phyloP scores from a whole-genome alignment of 2,329 filamentous ascomycete genomes.

The Fusarium devonianum region DNA sequence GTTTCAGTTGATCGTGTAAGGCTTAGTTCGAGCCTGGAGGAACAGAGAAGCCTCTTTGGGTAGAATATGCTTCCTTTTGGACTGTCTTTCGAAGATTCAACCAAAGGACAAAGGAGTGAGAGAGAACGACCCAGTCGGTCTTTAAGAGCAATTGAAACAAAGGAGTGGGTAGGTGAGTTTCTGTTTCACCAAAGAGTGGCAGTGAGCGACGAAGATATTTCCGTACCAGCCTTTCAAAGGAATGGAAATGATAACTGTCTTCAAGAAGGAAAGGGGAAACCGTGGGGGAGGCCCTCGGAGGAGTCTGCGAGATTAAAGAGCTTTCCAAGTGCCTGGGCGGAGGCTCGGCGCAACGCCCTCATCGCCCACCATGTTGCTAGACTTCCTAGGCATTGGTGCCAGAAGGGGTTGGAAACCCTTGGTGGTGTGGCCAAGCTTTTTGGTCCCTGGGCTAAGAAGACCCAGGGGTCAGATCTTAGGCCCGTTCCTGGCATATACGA shows the following conservation, averaged over 20 bases:
- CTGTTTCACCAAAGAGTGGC: constrained; percentile 18
- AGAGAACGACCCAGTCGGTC: constrained; percentile 25
- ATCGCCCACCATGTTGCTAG: constrained; percentile 4
- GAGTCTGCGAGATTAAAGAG: constrained; percentile 31
- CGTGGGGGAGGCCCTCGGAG: constrained; percentile 1
- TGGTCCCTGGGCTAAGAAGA: constrained; percentile 9
- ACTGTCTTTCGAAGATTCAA: constrained; percentile 22
- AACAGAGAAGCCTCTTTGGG: not conserved
- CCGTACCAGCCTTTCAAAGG: constrained; percentile 30
- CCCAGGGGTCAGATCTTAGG: constrained; percentile 34
- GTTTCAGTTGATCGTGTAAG: constrained; percentile 2
- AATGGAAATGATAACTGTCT: constrained; percentile 18
- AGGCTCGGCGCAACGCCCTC: constrained; percentile 12
- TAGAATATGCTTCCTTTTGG: constrained; percentile 15
- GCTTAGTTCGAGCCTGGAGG: constrained; percentile 3
- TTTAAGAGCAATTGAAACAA: constrained; percentile 29
- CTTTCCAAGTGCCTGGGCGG: constrained; percentile 10
- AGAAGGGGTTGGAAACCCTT: constrained; percentile 12
- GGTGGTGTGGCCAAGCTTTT: constrained; percentile 21
- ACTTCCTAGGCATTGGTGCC: not conserved
- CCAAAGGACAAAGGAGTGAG: constrained; percentile 14
- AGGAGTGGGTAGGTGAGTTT: constrained; percentile 29
- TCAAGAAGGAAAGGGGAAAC: not conserved
- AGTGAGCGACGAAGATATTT: constrained; percentile 26
- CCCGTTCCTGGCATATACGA: constrained; percentile 24